Evolutionary conservation across 169 alveolate species (phyloP), one percentile per base, ranked within the genome.

Genomic region (Eimeria zaria): DNA sequence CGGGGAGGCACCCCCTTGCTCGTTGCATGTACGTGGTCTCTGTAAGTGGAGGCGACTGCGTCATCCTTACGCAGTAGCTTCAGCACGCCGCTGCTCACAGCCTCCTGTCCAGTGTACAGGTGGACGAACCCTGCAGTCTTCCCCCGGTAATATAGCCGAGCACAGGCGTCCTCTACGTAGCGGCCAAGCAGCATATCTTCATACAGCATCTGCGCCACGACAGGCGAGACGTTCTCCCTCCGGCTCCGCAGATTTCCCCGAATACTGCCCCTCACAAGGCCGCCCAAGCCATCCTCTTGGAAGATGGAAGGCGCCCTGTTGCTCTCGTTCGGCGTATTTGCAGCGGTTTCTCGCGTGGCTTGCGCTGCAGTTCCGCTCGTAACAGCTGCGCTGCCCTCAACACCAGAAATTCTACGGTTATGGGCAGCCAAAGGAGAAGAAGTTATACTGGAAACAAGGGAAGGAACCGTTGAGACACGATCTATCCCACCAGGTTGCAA

Each of bases 11-110:
- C 99, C 53, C 98, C 99, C 95, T 99, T 98, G 53, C 98, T 96
- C 18, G 98, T 95, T 14, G 99, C 99, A 83, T 97, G 98, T 36
- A 98, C 98, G 95, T 98, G 99, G 76, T 98, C 99, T 97, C 99
- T 97, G 89, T 98, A 98, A 0, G 99, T 99, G 73, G 99, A 98
- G 55, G 98, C 97, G 24, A 98, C 97, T 30, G 97, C 97, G 85
- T 98, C 99, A 14, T 98, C 98, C 39, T 53, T 83, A n/a, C 98
- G 97, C 51, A 98, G 97, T 71, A 98, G 98, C 92, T 98, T 98
- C 69, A 98, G 98, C 81, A 98, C 98, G 16, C 99, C 99, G 8
- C 98, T 90, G 71, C 98, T 96, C 74, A 98, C 97, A 62, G 99
- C 99, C 95, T 98, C 99, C 97, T 98, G 98, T 24, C 99, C 99